A percentile compares a stretch with the other conserved stretches of the same genome.
These are phyloP conservation scores for Eutrema japonicum DNA, from an alignment of 345 rosid genomes.

Conservation along the genomic window DNA sequence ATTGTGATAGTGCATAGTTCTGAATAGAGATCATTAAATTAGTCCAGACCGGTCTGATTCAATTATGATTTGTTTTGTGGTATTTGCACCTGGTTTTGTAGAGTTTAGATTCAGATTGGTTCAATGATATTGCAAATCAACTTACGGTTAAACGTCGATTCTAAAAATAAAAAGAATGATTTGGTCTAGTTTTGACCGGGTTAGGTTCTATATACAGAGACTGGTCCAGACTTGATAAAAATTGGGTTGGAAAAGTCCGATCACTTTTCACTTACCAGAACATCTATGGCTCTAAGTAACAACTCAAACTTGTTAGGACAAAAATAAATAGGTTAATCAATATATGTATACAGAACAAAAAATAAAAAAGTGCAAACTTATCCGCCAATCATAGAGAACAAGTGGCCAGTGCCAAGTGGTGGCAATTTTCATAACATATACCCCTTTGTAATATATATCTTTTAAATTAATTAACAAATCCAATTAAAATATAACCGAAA, in stretches of 20 bases:
- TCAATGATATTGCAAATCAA: background rate
- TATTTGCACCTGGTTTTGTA: slow-evolving; percentile 1
- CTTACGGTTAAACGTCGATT: background rate
- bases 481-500: background rate
- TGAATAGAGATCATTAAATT: background rate
- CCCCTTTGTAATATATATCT: background rate
- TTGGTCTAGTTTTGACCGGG: background rate
- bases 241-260: background rate
- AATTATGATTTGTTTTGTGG: background rate
- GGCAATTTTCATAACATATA: background rate
- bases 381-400: slow-evolving; percentile 31
- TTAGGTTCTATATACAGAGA: background rate
- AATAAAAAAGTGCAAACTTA: background rate
- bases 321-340: background rate
- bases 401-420: slow-evolving; percentile 28
- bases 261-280: background rate
- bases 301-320: background rate
- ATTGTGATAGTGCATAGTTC: slow-evolving; percentile 5
- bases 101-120: background rate
- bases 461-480: background rate
- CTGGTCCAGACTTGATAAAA: background rate
- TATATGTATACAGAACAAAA: background rate
- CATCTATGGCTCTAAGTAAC: background rate
- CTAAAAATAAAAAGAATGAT: background rate
- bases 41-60: background rate